phyloP scores from a whole-genome alignment of 1,284 basidiomycete genomes.

The Moesziomyces parantarcticus region DNA sequence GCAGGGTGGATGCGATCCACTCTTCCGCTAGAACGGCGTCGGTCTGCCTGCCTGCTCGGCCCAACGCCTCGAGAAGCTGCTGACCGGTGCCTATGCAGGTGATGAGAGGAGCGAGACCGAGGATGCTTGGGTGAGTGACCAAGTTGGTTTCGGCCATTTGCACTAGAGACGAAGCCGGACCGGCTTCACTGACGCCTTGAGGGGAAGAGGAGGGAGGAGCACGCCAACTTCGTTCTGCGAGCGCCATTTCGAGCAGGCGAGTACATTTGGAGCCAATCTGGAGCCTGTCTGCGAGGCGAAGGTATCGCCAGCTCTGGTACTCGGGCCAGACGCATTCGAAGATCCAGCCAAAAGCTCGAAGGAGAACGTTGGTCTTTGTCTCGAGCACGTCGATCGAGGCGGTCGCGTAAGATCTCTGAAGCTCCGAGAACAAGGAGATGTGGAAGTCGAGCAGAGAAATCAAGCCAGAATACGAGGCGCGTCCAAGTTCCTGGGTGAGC shows the following conservation, averaged over 20 bases:
- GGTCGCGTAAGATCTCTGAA: slow-evolving; percentile 73
- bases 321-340: slow-evolving; percentile 87
- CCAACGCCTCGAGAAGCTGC: slow-evolving; percentile 74
- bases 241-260: slow-evolving; percentile 75
- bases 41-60: slow-evolving; percentile 75
- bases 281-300: slow-evolving; percentile 79
- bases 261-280: slow-evolving; percentile 79
- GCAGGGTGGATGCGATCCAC: slow-evolving; percentile 77
- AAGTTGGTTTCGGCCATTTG: slow-evolving; percentile 76
- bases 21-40: slow-evolving; percentile 78
- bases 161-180: slow-evolving; percentile 21
- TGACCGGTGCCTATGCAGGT: slow-evolving; percentile 76
- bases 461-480: slow-evolving; percentile 82
- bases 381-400: slow-evolving; percentile 73
- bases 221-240: slow-evolving; percentile 71
- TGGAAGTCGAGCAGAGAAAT: slow-evolving; percentile 80
- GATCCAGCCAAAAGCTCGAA: slow-evolving; percentile 80
- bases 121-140: slow-evolving; percentile 77
- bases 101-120: slow-evolving; percentile 80
- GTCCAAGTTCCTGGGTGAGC: slow-evolving; percentile 77
- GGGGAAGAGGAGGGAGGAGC: slow-evolving; percentile 9
- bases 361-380: slow-evolving; percentile 82
- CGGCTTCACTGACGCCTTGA: slow-evolving; percentile 62
- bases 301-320: slow-evolving; percentile 83
- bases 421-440: slow-evolving; percentile 79